Conservation (phyloP, 129 eudicot species). For the Silybum marianum region DNA sequence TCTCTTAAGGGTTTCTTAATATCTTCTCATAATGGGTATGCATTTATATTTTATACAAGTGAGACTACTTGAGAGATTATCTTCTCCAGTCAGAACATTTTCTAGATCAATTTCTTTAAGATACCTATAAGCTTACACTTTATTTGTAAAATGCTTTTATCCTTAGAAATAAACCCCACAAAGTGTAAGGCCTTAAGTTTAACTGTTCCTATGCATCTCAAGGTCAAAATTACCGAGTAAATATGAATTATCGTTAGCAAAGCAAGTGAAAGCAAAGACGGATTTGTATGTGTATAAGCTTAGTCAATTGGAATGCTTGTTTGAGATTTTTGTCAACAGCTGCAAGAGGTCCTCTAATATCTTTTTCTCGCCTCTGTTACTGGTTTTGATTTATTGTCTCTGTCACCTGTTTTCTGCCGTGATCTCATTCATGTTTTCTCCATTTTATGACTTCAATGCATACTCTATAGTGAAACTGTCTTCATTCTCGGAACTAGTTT, state of each 20-base stretch:
- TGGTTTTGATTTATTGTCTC: not conserved
- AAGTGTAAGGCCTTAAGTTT: not conserved
- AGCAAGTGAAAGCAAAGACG: not conserved
- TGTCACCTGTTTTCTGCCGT: not conserved
- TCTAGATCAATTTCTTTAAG: not conserved
- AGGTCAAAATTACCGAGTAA: not conserved
- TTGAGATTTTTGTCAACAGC: not conserved
- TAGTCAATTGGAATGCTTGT: not conserved
- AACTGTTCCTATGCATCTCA: not conserved
- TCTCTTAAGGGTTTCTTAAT: not conserved
- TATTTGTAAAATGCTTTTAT: not conserved
- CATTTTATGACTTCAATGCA: not conserved
- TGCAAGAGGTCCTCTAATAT: not conserved
- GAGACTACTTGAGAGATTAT: not conserved
- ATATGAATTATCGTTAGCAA: not conserved
- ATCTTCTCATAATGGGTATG: not conserved
- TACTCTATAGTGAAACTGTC: not conserved
- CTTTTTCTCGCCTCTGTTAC: not conserved
- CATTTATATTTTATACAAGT: not conserved
- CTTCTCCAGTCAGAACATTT: not conserved
- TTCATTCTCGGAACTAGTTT: not conserved
- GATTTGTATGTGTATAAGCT: not conserved
- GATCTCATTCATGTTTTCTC: not conserved
- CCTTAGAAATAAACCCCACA: not conserved
- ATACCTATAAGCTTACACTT: not conserved